Evolutionary conservation across 345 rosid genomes (phyloP), one percentile per base, ranked within the genome.

Genomic region (Gynandropsis gynandra): DNA sequence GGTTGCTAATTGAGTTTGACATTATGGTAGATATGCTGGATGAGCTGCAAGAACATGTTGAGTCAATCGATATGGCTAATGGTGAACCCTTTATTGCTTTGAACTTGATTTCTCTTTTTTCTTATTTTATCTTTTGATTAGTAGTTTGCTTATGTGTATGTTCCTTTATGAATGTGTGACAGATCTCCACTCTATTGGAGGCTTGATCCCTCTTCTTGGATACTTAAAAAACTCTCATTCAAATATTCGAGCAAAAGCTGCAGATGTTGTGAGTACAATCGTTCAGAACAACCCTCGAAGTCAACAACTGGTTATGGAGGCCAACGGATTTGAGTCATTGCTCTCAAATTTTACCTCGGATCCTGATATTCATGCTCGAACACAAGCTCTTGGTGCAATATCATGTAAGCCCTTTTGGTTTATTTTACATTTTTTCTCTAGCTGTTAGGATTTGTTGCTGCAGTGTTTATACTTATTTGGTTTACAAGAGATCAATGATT

Each of bases 221-320:
- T 62, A 33, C 10, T 68, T 68, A 2, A 57, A 62, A 10, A 68
- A 68, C 43, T 57, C 94, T 4, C 90, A 83, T 65, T 81, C 83
- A 31, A 85, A 76, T 45, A 73, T 85, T 39, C 76, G 99, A 14
- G 99, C 99, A 3, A 92, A 92, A 74, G 97, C 97, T 61, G 95
- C 95, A 4, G 97, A 88, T 16, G 95, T 92, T 13, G 80, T 92
- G 4, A 73, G 80, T 59, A 88, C 99, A 3, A 74, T 92, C 13
- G 97, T 85, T 50, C 99, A 92, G 80, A 92, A 92, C 76, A 92
- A 92, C 70, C 94, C 96, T 34, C 70, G 64, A 36, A 75, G 99
- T 64, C 99, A 92, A 72, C 68, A 57, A 16, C 42, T 68, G 9
- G 68, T 63, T 41, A 57, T 68, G 64, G 64, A 68, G 33, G 64